A percentile compares a stretch with the other conserved stretches of the same genome.
These are phyloP conservation scores for Taiwanofungus camphoratus DNA, from an alignment of 1,284 basidiomycete species.

Conservation along the genomic window DNA sequence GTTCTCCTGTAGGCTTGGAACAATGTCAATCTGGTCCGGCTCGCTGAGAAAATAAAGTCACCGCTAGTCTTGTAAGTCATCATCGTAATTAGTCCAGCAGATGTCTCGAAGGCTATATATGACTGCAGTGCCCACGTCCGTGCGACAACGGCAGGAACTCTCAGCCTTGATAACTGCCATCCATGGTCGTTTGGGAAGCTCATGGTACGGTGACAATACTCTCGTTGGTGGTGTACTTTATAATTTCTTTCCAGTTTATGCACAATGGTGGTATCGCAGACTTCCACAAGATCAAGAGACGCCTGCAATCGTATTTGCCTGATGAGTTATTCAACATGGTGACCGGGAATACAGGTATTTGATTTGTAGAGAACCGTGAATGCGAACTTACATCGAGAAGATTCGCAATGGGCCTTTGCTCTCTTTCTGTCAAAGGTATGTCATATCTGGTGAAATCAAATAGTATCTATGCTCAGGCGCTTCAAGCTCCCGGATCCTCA, in stretches of 20 bases:
- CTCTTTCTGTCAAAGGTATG: slow-evolving; percentile 80
- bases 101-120: slow-evolving; percentile 3
- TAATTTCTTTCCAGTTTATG: slow-evolving; percentile 67
- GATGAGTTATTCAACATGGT: slow-evolving; percentile 85
- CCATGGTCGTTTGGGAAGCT: slow-evolving; percentile 84
- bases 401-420: slow-evolving; percentile 95
- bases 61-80: slow-evolving; percentile 81
- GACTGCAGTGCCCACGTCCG: slow-evolving; percentile 76
- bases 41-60: slow-evolving; percentile 94
- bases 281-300: slow-evolving; percentile 77
- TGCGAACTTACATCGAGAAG: too few species aligned
- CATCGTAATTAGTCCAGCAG: background rate
- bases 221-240: background rate
- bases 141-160: slow-evolving; percentile 79
- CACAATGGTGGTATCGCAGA: slow-evolving; percentile 89
- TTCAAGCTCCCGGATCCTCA: slow-evolving; percentile 74
- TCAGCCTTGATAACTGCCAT: slow-evolving; percentile 93
- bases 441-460: background rate
- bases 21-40: slow-evolving; percentile 81
- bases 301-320: slow-evolving; percentile 65
- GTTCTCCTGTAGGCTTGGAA: slow-evolving; percentile 92
- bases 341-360: slow-evolving; percentile 89
- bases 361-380: too few species aligned
- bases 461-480: slow-evolving; percentile 2
- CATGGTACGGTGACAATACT: slow-evolving; percentile 55